Evolutionary conservation across 2,329 filamentous ascomycete species (phyloP).

Genomic region (Venturiaceae sp.): DNA sequence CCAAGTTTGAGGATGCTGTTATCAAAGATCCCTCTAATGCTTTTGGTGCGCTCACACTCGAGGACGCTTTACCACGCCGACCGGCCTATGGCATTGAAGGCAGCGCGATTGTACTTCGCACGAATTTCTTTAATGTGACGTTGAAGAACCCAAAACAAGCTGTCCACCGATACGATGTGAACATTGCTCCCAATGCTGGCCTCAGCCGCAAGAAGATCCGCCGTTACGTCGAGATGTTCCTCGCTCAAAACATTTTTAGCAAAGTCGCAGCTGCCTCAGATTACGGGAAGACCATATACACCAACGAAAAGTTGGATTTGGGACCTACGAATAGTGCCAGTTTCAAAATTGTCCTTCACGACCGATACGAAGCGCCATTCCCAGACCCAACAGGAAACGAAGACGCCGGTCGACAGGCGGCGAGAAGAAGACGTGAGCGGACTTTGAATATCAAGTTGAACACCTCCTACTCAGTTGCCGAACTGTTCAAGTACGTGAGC

Average conservation of each 20-base stretch:
- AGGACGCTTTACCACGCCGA: neutral
- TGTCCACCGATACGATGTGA: conserved; percentile 19
- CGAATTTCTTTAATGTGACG: conserved; percentile 22
- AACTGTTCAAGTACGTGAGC: conserved; percentile 35
- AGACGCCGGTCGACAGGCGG: conserved; percentile 8
- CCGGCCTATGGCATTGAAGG: conserved; percentile 13
- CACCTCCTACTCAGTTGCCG: conserved; percentile 10
- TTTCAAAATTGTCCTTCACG: conserved; percentile 10
- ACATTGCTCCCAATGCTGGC: neutral
- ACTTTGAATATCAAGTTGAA: neutral
- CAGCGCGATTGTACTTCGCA: conserved; percentile 17
- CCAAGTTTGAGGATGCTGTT: conserved; percentile 19
- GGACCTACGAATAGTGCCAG: conserved; percentile 16
- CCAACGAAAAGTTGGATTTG: conserved; percentile 10
- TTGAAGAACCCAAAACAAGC: conserved; percentile 8
- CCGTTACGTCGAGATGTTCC: neutral
- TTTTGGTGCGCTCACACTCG: conserved; percentile 8
- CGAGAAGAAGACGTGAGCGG: neutral
- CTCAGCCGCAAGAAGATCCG: conserved; percentile 2
- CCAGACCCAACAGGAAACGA: conserved; percentile 12
- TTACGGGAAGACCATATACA: conserved; percentile 16
- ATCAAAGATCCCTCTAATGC: conserved; percentile 16
- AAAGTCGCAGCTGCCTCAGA: conserved; percentile 11
- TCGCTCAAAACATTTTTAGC: neutral
- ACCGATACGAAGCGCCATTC: neutral